Conservation (phyloP, 73 alveolate genomes). For the Stentor roeselii region DNA sequence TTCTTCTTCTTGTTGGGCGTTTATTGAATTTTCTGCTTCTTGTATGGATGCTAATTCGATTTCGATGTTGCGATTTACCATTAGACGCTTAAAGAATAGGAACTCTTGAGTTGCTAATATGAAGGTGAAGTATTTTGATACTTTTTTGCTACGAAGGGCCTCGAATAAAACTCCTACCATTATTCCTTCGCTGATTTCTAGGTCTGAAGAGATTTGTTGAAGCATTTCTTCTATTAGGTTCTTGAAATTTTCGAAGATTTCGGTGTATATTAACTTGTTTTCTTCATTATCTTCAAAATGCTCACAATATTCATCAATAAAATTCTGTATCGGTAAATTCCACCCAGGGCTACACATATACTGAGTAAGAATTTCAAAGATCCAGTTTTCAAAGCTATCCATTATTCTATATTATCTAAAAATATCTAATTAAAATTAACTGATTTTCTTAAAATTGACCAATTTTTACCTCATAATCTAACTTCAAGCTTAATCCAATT, state of each 20-base stretch:
- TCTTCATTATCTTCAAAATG: constrained; percentile 87
- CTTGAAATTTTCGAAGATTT: constrained; percentile 65
- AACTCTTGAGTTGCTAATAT: constrained; percentile 55
- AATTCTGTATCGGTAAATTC: constrained; percentile 66
- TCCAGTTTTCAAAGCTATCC: constrained; percentile 43
- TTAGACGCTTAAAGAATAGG: constrained; percentile 65
- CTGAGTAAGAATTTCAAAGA: constrained; percentile 58
- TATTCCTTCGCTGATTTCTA: constrained; percentile 72
- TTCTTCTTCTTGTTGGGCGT: constrained; percentile 29
- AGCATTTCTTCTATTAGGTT: constrained; percentile 66
- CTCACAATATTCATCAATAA: constrained; percentile 71
- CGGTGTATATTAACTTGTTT: constrained; percentile 72
- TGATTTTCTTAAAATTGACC: no score
- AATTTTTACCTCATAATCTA: no score
- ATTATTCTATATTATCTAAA: not conserved
- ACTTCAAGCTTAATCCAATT: no score
- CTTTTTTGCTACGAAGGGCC: constrained; percentile 30
- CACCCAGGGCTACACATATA: constrained; percentile 66
- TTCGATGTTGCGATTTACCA: constrained; percentile 77
- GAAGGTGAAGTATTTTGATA: constrained; percentile 37
- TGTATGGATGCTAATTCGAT: constrained; percentile 65
- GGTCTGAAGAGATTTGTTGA: constrained; percentile 68
- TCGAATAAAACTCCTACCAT: constrained; percentile 48
- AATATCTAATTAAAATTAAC: no score
- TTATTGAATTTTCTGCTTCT: constrained; percentile 26